Evolutionary conservation across 495 filamentous ascomycete genomes (phyloP).

Genomic region (Penicillium samsonianum): DNA sequence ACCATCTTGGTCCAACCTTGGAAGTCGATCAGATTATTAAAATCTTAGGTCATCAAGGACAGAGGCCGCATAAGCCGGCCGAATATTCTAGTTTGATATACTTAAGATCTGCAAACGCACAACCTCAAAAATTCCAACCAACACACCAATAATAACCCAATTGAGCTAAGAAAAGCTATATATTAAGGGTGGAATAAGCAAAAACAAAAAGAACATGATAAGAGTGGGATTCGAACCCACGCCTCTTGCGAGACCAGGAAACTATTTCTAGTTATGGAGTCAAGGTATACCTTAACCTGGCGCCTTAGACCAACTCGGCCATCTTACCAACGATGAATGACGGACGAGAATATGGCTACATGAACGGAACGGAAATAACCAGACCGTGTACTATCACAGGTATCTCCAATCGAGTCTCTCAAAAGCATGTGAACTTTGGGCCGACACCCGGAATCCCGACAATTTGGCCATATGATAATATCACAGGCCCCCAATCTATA

Average conservation of each 20-base stretch:
- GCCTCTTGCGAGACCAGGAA: conserved; percentile 25
- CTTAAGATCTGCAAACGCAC: too few relatives aligned
- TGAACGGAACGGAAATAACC: not conserved
- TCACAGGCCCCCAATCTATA: not conserved
- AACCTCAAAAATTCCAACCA: too few relatives aligned
- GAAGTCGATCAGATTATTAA: too few relatives aligned
- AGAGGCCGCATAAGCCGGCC: too few relatives aligned
- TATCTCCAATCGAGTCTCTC: too few relatives aligned
- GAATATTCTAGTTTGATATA: too few relatives aligned
- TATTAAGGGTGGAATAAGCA: too few relatives aligned
- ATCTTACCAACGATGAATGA: conserved; percentile 31
- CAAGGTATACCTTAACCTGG: conserved; percentile 41
- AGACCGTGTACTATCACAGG: too few relatives aligned
- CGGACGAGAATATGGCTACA: not conserved
- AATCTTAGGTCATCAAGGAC: too few relatives aligned
- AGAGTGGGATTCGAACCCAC: conserved; percentile 52
- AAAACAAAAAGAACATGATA: conserved; percentile 36
- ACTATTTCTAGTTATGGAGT: conserved; percentile 14
- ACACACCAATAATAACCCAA: too few relatives aligned
- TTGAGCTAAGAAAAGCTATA: too few relatives aligned
- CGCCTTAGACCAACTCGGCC: conserved; percentile 44
- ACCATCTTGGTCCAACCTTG: too few relatives aligned
- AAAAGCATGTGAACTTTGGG: not conserved
- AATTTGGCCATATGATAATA: not conserved
- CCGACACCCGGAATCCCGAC: not conserved